Percentiles rank a stretch among this genome's conserved stretches.
These are phyloP conservation scores for Cryptococcus amylolentus DNA, from an alignment of 1,284 basidiomycete species.

Conservation along the genomic window DNA sequence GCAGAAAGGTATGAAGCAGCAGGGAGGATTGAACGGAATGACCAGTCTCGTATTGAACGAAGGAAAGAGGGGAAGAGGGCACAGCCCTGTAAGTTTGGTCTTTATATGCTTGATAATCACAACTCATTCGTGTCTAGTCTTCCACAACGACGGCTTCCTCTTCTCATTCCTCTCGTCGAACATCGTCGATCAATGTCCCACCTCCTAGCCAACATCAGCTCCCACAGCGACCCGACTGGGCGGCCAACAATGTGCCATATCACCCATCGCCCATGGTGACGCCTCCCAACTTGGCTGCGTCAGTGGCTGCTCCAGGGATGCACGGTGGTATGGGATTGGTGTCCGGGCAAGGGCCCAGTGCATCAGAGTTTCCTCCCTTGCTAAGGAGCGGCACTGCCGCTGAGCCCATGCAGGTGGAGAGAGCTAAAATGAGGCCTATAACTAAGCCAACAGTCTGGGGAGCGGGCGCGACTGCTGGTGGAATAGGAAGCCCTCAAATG, in stretches of 20 bases:
- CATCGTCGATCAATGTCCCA: constrained; percentile 33
- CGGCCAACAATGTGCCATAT: constrained; percentile 45
- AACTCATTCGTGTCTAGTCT: constrained; percentile 1
- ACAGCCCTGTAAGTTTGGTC: constrained; percentile 40
- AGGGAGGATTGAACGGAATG: constrained; percentile 23
- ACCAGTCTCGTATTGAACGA: constrained; percentile 13
- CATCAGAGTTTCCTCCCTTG: constrained; percentile 40
- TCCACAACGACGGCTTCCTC: constrained; percentile 36
- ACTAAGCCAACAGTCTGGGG: constrained; percentile 33
- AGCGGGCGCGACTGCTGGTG: constrained; percentile 8
- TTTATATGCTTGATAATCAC: neutral
- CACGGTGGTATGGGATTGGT: neutral
- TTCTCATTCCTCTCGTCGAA: constrained; percentile 37
- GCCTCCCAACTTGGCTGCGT: constrained; percentile 9
- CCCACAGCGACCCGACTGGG: constrained; percentile 45
- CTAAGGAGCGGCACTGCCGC: constrained; percentile 28
- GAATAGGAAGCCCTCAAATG: neutral
- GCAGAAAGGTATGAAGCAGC: constrained; percentile 39
- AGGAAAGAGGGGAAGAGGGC: constrained; percentile 25
- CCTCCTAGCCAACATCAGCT: constrained; percentile 39
- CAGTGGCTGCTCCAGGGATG: neutral
- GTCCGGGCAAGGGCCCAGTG: constrained; percentile 13
- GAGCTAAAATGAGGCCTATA: constrained; percentile 26
- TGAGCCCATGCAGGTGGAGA: constrained; percentile 45
- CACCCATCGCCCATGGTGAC: constrained; percentile 31